Percentiles rank a stretch among this genome's conserved stretches.
phyloP scores from a whole-genome alignment of 2,329 filamentous ascomycete species.

The Fusarium chaquense region DNA sequence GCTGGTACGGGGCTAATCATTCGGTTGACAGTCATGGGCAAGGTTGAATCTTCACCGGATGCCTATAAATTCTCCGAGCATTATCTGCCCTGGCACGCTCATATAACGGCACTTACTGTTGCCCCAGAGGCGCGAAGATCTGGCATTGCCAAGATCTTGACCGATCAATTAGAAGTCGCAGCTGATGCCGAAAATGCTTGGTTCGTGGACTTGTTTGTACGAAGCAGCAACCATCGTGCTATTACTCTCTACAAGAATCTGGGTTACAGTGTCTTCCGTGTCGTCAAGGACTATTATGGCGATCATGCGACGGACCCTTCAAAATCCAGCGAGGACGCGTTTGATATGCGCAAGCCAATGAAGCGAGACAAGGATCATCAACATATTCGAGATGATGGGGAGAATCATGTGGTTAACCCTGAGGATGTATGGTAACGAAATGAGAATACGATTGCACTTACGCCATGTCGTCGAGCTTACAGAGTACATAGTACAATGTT shows the following conservation, averaged over 20 bases:
- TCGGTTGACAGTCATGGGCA: constrained; percentile 87
- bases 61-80: constrained; percentile 81
- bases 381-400: constrained; percentile 84
- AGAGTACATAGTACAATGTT: background rate
- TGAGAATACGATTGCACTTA: constrained; percentile 10
- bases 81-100: constrained; percentile 99
- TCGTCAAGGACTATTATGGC: constrained; percentile 92
- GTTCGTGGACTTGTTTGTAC: constrained; percentile 96
- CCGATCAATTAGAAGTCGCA: constrained; percentile 82
- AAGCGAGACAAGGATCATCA: constrained; percentile 80
- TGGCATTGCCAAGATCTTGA: constrained; percentile 87
- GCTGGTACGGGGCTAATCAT: constrained; percentile 43
- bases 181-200: constrained; percentile 87
- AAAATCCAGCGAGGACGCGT: constrained; percentile 82
- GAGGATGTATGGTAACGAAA: constrained; percentile 81
- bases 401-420: constrained; percentile 80
- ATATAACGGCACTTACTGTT: constrained; percentile 96
- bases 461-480: constrained; percentile 58
- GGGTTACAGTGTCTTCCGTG: constrained; percentile 91
- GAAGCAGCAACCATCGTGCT: constrained; percentile 87
- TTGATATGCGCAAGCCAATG: constrained; percentile 95
- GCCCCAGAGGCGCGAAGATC: constrained; percentile 86
- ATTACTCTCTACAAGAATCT: constrained; percentile 90
- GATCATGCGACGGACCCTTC: constrained; percentile 78
- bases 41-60: constrained; percentile 87